These are phyloP conservation scores for Debaryomyces castellii DNA, from an alignment of 805 yeast species.

Conservation along the genomic window DNA sequence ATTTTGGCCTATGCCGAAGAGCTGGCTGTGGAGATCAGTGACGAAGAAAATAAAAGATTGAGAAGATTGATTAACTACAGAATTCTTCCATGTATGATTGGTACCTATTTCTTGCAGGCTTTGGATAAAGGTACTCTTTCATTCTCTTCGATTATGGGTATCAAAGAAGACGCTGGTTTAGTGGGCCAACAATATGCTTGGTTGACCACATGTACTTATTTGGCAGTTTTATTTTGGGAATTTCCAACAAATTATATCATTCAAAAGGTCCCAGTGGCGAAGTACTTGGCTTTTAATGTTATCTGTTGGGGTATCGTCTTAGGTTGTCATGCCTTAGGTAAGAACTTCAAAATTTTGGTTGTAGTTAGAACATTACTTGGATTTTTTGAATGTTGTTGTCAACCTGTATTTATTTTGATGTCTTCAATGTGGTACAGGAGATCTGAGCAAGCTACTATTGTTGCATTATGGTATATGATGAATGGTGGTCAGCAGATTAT, in stretches of 20 bases:
- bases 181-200: slow-evolving; percentile 22
- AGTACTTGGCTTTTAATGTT: slow-evolving; percentile 8
- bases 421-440: slow-evolving; percentile 23
- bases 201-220: slow-evolving; percentile 29
- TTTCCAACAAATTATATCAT: slow-evolving; percentile 16
- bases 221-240: slow-evolving; percentile 19
- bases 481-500: slow-evolving; percentile 27
- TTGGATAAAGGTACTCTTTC: slow-evolving; percentile 45
- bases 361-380: slow-evolving; percentile 35
- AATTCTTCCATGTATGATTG: slow-evolving; percentile 2
- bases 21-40: slow-evolving; percentile 20
- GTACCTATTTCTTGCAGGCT: slow-evolving; percentile 1
- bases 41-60: slow-evolving; percentile 20
- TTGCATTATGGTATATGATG: slow-evolving; percentile 25
- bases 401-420: slow-evolving; percentile 7
- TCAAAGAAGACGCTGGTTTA: slow-evolving; percentile 19
- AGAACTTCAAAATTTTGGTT: slow-evolving; percentile 31
- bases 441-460: slow-evolving; percentile 31
- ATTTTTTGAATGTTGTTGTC: slow-evolving; percentile 24
- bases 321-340: slow-evolving; percentile 28
- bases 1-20: slow-evolving; percentile 14
- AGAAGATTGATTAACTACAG: slow-evolving; percentile 13
- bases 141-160: slow-evolving; percentile 42
- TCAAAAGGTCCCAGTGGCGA: slow-evolving; percentile 18
- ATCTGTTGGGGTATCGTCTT: slow-evolving; percentile 19